Evolutionary conservation across 441 rosid species (phyloP).

Genomic region (Adansonia grandidieri): DNA sequence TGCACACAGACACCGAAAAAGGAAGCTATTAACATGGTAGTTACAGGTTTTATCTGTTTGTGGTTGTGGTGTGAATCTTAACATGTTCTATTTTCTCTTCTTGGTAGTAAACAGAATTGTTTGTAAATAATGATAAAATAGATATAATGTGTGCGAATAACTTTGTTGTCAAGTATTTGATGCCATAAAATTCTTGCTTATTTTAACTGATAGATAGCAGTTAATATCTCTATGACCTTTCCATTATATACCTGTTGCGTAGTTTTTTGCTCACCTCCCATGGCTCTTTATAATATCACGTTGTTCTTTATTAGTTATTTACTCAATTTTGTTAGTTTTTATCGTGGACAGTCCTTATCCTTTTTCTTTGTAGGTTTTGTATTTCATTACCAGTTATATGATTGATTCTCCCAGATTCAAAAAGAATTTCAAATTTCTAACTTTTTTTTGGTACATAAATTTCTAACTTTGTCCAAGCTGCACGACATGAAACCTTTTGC

Average conservation of each 20-base stretch:
- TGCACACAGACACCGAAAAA: not conserved
- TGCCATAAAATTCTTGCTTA: not conserved
- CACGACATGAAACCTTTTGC: slow-evolving; percentile 7
- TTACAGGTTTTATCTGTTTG: not conserved
- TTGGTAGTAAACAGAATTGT: not conserved
- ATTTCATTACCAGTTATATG: not conserved
- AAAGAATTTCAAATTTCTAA: not conserved
- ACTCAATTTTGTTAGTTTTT: not conserved
- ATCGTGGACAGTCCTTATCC: not conserved
- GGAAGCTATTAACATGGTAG: not conserved
- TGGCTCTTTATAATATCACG: not conserved
- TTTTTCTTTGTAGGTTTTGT: not conserved
- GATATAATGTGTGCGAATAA: not conserved
- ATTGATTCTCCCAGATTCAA: not conserved
- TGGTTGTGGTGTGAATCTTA: not conserved
- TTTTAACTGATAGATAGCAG: slow-evolving; percentile 5
- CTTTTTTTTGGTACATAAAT: not conserved
- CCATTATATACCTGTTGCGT: not conserved
- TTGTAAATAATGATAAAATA: not conserved
- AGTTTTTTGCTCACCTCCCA: not conserved
- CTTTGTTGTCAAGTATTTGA: not conserved
- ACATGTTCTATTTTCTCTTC: slow-evolving; percentile 2
- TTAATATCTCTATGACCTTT: not conserved
- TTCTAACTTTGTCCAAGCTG: not conserved
- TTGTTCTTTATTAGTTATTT: slow-evolving; percentile 6